Base-by-base conservation (phyloP, 305 asterid genomes). In the Salvia sclarea region DNA sequence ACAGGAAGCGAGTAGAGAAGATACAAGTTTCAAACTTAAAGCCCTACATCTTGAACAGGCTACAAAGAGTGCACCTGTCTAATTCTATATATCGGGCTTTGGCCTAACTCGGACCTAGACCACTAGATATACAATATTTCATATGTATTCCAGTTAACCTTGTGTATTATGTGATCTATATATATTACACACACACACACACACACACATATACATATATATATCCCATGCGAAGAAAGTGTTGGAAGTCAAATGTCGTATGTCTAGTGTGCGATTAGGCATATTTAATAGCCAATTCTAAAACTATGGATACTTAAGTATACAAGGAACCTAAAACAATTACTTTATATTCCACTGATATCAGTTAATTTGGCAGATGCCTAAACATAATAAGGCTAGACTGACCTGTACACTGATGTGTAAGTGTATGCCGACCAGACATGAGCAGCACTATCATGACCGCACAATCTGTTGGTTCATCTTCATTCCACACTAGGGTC, bases 401-500 rank as follows among this genome's bases (percentile, higher is more conserved):
- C 78, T 66, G 48, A 87, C 89, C 94, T 84, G 84, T 76, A 76
- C 79, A 75, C 59, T 54, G 74, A 65, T 54, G 76, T 73, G 80
- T 30, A 64, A 69, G 79, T 28, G 78, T 72, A 75, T 70, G 82
- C 71, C 52, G 75, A 68, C 76, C 77, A 61, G 73, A 55, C 47
- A 55, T 16, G 74, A 77, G 79, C 73, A 72, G 76, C 82, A 75
- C 63, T 72, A 76, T 63, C 76, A 74, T 56, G 65, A 54, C 63
- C 31, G 25, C 70, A 82, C 61, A 71, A 75, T 58, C 79, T 11
- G 45, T 66, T 65, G 61, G 50, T 66, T 8, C 41, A 37, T 71
- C 66, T 71, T 91, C 88, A 87, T 75, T 86, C 91, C 81, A 83
- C 61, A 68, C 83, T 78, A 64, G 83, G 76, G 75, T 86, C 87